A percentile compares a stretch with the other conserved stretches of the same genome.
Conservation (phyloP, 805 yeast genomes). For the Teunomyces pallodes region DNA sequence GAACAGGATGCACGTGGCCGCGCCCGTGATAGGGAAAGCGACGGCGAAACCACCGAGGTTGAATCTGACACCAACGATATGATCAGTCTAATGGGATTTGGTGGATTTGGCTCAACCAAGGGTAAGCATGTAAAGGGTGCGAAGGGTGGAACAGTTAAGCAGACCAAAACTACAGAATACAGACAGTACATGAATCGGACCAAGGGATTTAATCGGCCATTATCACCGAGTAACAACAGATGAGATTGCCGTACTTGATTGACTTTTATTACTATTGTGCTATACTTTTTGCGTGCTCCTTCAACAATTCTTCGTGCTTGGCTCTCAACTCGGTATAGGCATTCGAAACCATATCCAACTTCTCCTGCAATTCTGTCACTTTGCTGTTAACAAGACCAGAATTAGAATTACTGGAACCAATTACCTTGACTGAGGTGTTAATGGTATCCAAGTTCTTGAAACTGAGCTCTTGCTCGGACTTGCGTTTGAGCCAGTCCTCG, state of each 20-base stretch:
- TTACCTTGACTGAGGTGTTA: slow-evolving; percentile 35
- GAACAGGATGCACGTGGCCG: slow-evolving; percentile 25
- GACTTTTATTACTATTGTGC: neutral
- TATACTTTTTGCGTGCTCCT: slow-evolving; percentile 42
- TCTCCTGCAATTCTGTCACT: slow-evolving; percentile 39
- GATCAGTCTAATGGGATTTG: slow-evolving; percentile 56
- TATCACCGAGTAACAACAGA: slow-evolving; percentile 43
- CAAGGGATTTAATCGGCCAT: slow-evolving; percentile 54
- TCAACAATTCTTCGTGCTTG: slow-evolving; percentile 57
- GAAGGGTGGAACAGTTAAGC: slow-evolving; percentile 42
- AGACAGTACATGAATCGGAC: slow-evolving; percentile 61
- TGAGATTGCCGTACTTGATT: neutral
- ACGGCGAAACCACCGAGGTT: slow-evolving; percentile 7
- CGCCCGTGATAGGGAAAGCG: slow-evolving; percentile 18
- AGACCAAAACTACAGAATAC: slow-evolving; percentile 43
- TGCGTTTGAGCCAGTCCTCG: slow-evolving; percentile 47
- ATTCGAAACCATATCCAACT: slow-evolving; percentile 48
- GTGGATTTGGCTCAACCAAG: slow-evolving; percentile 54
- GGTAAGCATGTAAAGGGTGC: slow-evolving; percentile 53
- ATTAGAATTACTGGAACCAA: slow-evolving; percentile 8
- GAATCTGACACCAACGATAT: slow-evolving; percentile 23
- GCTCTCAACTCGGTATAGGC: slow-evolving; percentile 60
- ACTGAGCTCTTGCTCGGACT: slow-evolving; percentile 50
- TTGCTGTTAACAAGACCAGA: slow-evolving; percentile 13
- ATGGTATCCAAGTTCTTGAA: slow-evolving; percentile 45